Conservation (phyloP, 768 basidiomycete genomes). For the Cyclocybe aegerita region DNA sequence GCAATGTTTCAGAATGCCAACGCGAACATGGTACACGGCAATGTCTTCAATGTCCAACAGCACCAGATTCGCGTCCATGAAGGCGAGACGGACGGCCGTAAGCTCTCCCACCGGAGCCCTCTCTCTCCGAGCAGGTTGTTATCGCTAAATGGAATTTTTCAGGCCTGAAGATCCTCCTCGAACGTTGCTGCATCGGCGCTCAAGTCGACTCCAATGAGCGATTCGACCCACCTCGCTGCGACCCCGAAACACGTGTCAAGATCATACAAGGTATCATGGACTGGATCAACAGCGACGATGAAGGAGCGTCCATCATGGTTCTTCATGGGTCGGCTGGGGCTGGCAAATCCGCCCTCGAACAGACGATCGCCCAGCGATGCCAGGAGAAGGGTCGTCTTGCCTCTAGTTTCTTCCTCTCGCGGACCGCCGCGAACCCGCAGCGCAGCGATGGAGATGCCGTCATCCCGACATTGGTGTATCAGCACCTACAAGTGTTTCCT, state of each 20-base stretch:
- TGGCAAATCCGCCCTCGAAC: constrained; percentile 18
- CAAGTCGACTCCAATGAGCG: neutral
- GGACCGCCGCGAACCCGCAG: neutral
- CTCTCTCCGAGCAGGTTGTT: too few relatives aligned
- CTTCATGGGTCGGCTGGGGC: constrained; percentile 15
- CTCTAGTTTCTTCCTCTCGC: constrained; percentile 15
- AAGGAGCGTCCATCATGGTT: neutral
- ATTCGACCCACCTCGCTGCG: neutral
- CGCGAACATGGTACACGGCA: too few relatives aligned
- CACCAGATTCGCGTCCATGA: too few relatives aligned
- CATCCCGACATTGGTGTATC: constrained; percentile 15
- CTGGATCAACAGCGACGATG: neutral
- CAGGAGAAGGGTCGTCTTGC: neutral
- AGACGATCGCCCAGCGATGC: constrained; percentile 14
- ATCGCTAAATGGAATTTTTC: too few relatives aligned
- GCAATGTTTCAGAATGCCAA: too few relatives aligned
- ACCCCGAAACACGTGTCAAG: neutral
- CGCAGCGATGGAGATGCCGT: constrained; percentile 7
- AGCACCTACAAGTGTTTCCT: constrained; percentile 11
- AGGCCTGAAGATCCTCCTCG: too few relatives aligned
- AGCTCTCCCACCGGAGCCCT: too few relatives aligned
- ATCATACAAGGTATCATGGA: neutral
- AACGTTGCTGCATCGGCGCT: neutral
- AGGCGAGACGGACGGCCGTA: too few relatives aligned
- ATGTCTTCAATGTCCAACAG: too few relatives aligned